Evolutionary conservation across 306 rosid species (phyloP), one percentile per base, ranked within the genome.

Genomic region (Vigna unguiculata): DNA sequence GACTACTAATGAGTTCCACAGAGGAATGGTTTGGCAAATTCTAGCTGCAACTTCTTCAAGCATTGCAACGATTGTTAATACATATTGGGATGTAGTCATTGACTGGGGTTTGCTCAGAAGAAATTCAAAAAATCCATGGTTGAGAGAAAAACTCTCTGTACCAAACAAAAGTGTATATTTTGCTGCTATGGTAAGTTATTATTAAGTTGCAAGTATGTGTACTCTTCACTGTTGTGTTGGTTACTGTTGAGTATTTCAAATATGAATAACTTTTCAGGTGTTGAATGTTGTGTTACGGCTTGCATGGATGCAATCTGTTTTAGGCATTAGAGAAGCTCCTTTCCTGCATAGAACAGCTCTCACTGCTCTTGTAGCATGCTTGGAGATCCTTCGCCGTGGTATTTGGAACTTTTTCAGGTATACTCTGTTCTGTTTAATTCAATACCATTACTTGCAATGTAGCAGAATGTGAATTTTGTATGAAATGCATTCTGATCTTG

Each of bases 331-430:
- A 25, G 86, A 83, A 74, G 83, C 85, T 10, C 86, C 96, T 15
- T 91, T 81, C 75, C 60, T 93, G 43, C 96, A 89, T 25, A 84
- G 72, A 76, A 86, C 78, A 63, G 94, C 93, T 68, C 77, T 89
- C 21, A 57, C 78, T 77, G 89, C 96, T 45, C 21, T 90, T 16
- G 88, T 93, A 17, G 87, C 93, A 25, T 85, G 86, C 75, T 84
- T 93, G 83, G 98, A 93, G 76, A 93, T 90, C 62, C 74, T 90
- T 75, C 94, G 94, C 1, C 96, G 94, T 0, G 96, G 98, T 81
- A 89, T 93, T 69, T 90, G 98, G 96, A 93, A 93, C 72, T 90
- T 93, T 81, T 89, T 90, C 85, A 86, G 98, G 98, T 93, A 72
- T 9, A 34, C 45, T 7, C 58, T 64, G 4, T 69, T 38, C 4